A percentile compares a stretch with the other conserved stretches of the same genome.
These are phyloP conservation scores for Ettlia oleoabundans DNA, from an alignment of 139 green algal genomes.

Conservation along the genomic window DNA sequence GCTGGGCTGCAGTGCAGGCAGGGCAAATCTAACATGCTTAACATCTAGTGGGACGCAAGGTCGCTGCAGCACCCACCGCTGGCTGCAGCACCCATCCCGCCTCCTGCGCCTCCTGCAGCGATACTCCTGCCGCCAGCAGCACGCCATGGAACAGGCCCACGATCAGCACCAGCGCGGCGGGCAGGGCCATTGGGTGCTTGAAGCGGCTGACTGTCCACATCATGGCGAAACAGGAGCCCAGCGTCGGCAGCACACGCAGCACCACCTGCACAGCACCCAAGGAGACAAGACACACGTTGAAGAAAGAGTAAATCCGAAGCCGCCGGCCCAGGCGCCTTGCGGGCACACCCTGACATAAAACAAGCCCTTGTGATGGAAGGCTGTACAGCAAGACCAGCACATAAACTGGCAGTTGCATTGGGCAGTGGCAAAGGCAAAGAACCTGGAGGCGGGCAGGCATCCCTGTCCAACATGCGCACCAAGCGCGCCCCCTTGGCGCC, in stretches of 20 bases:
- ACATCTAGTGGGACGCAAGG: neutral
- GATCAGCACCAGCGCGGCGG: slow-evolving; percentile 55
- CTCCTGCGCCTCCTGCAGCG: slow-evolving; percentile 58
- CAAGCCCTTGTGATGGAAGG: neutral
- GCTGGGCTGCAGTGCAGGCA: too few species aligned
- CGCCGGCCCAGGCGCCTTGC: too few species aligned
- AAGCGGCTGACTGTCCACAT: slow-evolving; percentile 55
- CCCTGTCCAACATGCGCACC: too few species aligned
- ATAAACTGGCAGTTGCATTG: too few species aligned
- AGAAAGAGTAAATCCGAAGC: too few species aligned
- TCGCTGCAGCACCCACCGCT: neutral
- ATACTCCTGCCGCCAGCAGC: slow-evolving; percentile 50
- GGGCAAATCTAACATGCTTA: neutral
- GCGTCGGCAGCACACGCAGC: slow-evolving; percentile 53
- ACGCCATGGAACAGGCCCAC: slow-evolving; percentile 61
- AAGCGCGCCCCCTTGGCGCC: too few species aligned
- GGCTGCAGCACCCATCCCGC: slow-evolving; percentile 65
- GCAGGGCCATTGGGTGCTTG: slow-evolving; percentile 64
- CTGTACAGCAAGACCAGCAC: too few species aligned
- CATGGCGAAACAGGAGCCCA: slow-evolving; percentile 42
- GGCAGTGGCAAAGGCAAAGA: too few species aligned
- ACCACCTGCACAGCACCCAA: slow-evolving; percentile 3
- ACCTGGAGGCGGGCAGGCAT: too few species aligned
- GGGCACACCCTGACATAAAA: too few species aligned
- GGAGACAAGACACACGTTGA: too few species aligned